Evolutionary conservation across 805 yeast genomes (phyloP), one percentile per base, ranked within the genome.

Genomic region (Candida rishiriensis): DNA sequence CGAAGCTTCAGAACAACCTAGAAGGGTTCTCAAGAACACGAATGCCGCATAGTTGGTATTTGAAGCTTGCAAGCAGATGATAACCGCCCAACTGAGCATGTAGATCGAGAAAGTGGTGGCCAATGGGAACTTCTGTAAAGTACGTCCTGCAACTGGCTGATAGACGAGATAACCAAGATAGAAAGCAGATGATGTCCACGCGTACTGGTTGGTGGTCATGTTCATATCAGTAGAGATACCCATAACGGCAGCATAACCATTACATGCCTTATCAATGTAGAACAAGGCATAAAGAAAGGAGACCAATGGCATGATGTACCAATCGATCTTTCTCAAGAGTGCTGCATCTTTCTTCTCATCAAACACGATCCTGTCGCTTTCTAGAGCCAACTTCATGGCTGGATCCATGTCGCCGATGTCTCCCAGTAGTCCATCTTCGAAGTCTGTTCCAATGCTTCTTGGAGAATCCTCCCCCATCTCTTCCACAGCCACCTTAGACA

Each of bases 231-330:
- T 56, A 42, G 71, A 57, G 16, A 82, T 53, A 2, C 85, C 86
- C 72, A 79, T 56, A 41, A 82, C 69, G 1, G 85, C 71, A 0
- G 86, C 84, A 43, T 71, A 73, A 17, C 77, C 66, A 39, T 68
- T 71, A 3, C 83, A 64, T 16, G 66, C 62, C 56, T 81, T 81
- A 61, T 81, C 88, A 80, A 81, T 75, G 50, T 69, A 76, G 59
- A 79, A 85, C 16, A 73, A 59, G 12, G 76, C 69, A 59, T 76
- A 75, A 21, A 76, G 53, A 18, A 71, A 44, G 49, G 75, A 71
- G 62, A 80, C 65, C 41, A 79, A 45, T 1, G 85, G 81, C 53
- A 77, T 60, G 49, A 81, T 49, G 47, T 60, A 70, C 15, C 70
- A 36, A 55, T 81, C 85, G 21, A 78, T 72, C 53, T 79, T 81